A percentile compares a stretch with the other conserved stretches of the same genome.
These are phyloP conservation scores for Rhododendron mucronatum DNA, from an alignment of 148 eudicot genomes.

Conservation along the genomic window DNA sequence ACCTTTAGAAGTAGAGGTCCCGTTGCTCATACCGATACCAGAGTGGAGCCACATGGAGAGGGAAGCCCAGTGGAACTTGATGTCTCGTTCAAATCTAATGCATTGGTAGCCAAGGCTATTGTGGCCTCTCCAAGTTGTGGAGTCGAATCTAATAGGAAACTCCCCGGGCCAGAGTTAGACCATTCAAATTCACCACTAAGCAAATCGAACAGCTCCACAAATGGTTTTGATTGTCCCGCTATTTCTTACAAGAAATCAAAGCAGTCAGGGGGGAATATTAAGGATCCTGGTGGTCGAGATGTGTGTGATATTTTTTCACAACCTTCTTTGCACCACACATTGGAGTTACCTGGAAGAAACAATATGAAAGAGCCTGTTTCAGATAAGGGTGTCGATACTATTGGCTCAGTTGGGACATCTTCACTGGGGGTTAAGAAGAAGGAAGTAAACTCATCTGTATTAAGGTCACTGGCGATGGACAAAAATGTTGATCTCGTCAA, in stretches of 20 bases:
- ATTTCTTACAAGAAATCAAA: constrained; percentile 21
- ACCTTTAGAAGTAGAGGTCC: constrained; percentile 35
- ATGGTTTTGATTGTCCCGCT: constrained; percentile 15
- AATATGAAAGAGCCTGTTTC: constrained; percentile 15
- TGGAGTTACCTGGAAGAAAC: constrained; percentile 20
- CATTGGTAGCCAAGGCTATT: constrained; percentile 67
- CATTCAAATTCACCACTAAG: constrained; percentile 18
- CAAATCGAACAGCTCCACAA: constrained; percentile 11
- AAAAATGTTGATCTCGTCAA: constrained; percentile 21
- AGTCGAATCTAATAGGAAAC: constrained; percentile 20
- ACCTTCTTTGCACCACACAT: constrained; percentile 8
- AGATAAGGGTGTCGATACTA: constrained; percentile 22
- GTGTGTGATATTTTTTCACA: constrained; percentile 18
- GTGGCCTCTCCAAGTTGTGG: constrained; percentile 37
- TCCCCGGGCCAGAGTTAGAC: neutral
- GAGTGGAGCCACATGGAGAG: constrained; percentile 33
- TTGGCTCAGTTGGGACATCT: constrained; percentile 20
- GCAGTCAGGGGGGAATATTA: constrained; percentile 15
- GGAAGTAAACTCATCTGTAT: constrained; percentile 22
- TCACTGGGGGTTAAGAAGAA: constrained; percentile 35
- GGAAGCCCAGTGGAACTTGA: constrained; percentile 61
- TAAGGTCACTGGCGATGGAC: constrained; percentile 26
- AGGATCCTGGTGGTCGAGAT: constrained; percentile 13
- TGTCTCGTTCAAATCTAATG: constrained; percentile 73
- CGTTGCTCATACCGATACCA: constrained; percentile 18